phyloP scores from a whole-genome alignment of 257 asterid genomes.

The Plantago ovata region DNA sequence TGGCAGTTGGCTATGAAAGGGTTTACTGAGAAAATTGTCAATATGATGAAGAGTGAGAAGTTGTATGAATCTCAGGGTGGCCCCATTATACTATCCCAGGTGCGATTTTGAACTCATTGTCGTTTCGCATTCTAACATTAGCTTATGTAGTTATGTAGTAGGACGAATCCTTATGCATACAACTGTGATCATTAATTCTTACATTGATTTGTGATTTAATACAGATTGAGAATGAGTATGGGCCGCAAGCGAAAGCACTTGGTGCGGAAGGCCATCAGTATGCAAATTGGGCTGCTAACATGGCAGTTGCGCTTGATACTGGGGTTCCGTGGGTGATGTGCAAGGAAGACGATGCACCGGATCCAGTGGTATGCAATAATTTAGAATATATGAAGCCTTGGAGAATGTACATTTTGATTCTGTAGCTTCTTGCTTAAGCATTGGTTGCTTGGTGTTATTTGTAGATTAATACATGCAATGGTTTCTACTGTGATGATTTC shows the following conservation, averaged over 20 bases:
- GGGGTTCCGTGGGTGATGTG: slow-evolving; percentile 86
- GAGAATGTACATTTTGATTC: not conserved
- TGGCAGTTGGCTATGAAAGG: slow-evolving; percentile 82
- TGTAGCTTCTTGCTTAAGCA: slow-evolving; percentile 8
- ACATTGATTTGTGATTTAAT: slow-evolving; percentile 11
- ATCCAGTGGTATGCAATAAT: slow-evolving; percentile 63
- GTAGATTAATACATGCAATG: slow-evolving; percentile 93
- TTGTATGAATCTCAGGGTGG: slow-evolving; percentile 83
- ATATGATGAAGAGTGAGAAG: slow-evolving; percentile 69
- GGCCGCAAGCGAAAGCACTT: slow-evolving; percentile 41
- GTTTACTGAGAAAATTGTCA: slow-evolving; percentile 65
- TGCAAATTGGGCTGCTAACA: slow-evolving; percentile 60
- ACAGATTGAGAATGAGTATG: slow-evolving; percentile 72
- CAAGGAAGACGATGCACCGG: slow-evolving; percentile 80
- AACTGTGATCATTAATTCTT: not conserved
- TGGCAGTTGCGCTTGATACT: slow-evolving; percentile 50
- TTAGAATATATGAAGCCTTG: not conserved
- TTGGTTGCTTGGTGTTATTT: slow-evolving; percentile 13
- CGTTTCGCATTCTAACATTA: not conserved
- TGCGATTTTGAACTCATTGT: slow-evolving; percentile 20
- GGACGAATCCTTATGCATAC: not conserved
- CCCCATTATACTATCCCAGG: slow-evolving; percentile 88
- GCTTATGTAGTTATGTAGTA: not conserved
- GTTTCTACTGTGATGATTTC: slow-evolving; percentile 81
- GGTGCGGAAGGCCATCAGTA: slow-evolving; percentile 51